These are phyloP conservation scores for Saccharomycopsis synnaedendra DNA, from an alignment of 805 yeast species.

Conservation along the genomic window DNA sequence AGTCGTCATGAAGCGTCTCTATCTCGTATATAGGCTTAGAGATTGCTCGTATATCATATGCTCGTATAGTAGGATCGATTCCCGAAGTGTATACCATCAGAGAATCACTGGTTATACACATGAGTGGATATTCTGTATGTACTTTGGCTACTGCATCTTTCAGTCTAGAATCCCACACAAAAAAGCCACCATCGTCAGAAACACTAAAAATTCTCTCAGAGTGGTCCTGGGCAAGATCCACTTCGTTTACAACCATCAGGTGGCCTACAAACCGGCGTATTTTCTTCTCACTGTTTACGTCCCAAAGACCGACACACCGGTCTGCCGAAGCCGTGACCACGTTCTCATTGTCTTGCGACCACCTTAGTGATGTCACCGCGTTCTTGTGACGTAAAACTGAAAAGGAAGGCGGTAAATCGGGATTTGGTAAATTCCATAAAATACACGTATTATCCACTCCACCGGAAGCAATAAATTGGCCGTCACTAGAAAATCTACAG, in stretches of 20 bases:
- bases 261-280: constrained; percentile 45
- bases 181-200: constrained; percentile 52
- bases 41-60: constrained; percentile 43
- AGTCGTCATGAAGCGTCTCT: constrained; percentile 32
- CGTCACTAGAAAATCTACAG: constrained; percentile 40
- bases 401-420: constrained; percentile 21
- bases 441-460: constrained; percentile 43
- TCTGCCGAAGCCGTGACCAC: constrained; percentile 52
- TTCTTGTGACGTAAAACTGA: constrained; percentile 47
- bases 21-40: constrained; percentile 34
- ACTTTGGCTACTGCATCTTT: constrained; percentile 30
- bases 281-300: constrained; percentile 42
- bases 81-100: constrained; percentile 43
- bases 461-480: constrained; percentile 46
- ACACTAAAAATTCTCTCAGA: constrained; percentile 35
- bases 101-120: constrained; percentile 31
- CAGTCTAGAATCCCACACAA: constrained; percentile 57
- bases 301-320: constrained; percentile 50
- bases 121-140: constrained; percentile 44
- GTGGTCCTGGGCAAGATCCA: constrained; percentile 16
- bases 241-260: constrained; percentile 41
- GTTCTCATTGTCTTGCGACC: constrained; percentile 35
- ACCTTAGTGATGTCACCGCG: constrained; percentile 49
- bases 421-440: constrained; percentile 21
- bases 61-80: constrained; percentile 50